Evolutionary conservation across 768 basidiomycete genomes (phyloP).

Genomic region (Astraeus odoratus): DNA sequence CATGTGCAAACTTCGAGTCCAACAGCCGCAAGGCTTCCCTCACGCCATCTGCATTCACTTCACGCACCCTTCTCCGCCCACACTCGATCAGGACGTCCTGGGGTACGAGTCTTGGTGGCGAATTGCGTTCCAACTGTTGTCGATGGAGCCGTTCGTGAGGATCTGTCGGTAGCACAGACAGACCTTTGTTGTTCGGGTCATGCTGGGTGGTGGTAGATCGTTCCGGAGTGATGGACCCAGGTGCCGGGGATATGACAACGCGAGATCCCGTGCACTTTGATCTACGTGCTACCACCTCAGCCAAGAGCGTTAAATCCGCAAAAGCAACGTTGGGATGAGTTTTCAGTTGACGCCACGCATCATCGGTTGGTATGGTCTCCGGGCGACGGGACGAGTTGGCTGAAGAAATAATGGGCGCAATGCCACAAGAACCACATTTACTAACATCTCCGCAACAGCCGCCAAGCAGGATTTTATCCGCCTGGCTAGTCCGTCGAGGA

Average conservation of each 20-base stretch:
- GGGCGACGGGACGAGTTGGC: conserved; percentile 14
- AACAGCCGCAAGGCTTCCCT: conserved; percentile 69
- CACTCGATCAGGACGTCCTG: conserved; percentile 58
- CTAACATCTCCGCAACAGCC: conserved; percentile 34
- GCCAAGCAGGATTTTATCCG: conserved; percentile 21
- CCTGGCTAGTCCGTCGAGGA: conserved; percentile 32
- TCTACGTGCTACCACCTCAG: conserved; percentile 82
- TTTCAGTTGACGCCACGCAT: conserved; percentile 81
- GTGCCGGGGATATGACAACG: conserved; percentile 51
- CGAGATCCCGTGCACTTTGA: conserved; percentile 71
- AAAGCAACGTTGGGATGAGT: conserved; percentile 85
- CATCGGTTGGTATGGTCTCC: conserved; percentile 70
- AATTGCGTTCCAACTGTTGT: conserved; percentile 32
- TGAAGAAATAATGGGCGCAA: conserved; percentile 24
- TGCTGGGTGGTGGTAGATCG: conserved; percentile 16
- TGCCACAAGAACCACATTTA: conserved; percentile 25
- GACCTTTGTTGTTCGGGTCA: conserved; percentile 17
- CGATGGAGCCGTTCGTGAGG: conserved; percentile 48
- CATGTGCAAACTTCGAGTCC: conserved; percentile 52
- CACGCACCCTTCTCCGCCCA: conserved; percentile 52
- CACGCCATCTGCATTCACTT: conserved; percentile 69
- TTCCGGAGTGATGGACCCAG: conserved; percentile 44
- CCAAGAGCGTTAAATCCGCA: conserved; percentile 74
- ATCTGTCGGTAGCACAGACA: conserved; percentile 43
- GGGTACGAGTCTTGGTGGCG: conserved; percentile 50